Evolutionary conservation across 192 early-diverging fungal species (phyloP), one percentile per base, ranked within the genome.

Genomic region (Geosiphon pyriformis): DNA sequence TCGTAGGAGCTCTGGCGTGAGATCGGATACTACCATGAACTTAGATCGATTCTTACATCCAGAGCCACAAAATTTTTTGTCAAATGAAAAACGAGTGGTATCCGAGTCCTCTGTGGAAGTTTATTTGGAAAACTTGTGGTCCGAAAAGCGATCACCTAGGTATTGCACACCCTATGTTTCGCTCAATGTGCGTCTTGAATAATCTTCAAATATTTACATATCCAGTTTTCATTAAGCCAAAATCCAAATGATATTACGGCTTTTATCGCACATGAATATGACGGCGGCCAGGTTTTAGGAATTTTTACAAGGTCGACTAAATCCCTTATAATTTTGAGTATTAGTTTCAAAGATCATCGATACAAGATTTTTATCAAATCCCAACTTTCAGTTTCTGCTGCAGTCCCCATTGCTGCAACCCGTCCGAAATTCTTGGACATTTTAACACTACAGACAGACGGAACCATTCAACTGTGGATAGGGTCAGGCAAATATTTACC

Each of bases 391-490:
- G 80, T 67, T 22, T 42, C 72, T n/a, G 78, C 73, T 25, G 81
- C 82, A 2, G 53, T 74, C 2, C 67, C 73, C 8, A 48, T 81
- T 17, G 59, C 61, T 18, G 73, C 70, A 58, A 83, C 78, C 20
- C 59, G 79, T 23, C 23, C 22, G 4, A 47, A 69, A 3, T 51
- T 65, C 17, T 37, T 56, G 20, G 82, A 84, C 52, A 72, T 82
- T 32, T 51, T 83, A 26, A 55, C 80, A 6, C 47, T 78, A 4
- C 37, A 72, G 18, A 35, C 46, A 17, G 29, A 48, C 37, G 11
- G 54, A 17, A 53, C 46, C 7, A 17, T 69, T 20, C 48, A 64
- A 25, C 49, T 64, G 2, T 64, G 61, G 61, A 64, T 64, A 25
- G 61, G 61, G 1, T 52, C 27, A 25, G 49, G 22, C 30, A 34